These are phyloP conservation scores for Lentinus polychrous DNA, from an alignment of 1,284 basidiomycete genomes.

Conservation along the genomic window DNA sequence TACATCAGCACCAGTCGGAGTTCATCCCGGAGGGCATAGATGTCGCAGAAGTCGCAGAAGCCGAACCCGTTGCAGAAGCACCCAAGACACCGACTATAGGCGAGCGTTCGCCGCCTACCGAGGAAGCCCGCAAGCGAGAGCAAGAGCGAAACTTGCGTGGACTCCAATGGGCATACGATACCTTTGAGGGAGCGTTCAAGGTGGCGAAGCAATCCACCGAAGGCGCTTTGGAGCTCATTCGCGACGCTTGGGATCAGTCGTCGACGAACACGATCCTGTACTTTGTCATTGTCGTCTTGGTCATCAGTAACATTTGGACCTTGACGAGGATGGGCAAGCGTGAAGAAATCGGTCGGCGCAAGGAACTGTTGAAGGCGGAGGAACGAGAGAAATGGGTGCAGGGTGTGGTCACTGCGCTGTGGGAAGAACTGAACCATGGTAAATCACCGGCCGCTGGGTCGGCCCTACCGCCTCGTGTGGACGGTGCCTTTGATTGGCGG, in stretches of 20 bases:
- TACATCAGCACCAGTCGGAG: constrained; percentile 82
- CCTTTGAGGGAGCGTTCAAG: constrained; percentile 63
- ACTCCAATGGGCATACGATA: constrained; percentile 83
- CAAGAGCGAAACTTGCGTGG: constrained; percentile 62
- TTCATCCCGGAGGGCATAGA: constrained; percentile 83
- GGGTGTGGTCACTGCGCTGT: constrained; percentile 57
- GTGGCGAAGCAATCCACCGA: constrained; percentile 64
- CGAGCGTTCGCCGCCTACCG: constrained; percentile 16
- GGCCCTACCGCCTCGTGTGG: constrained; percentile 16
- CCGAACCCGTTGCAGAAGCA: constrained; percentile 18
- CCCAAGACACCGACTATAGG: constrained; percentile 10
- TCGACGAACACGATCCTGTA: constrained; percentile 64
- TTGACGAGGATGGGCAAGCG: constrained; percentile 47
- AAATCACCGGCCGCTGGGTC: constrained; percentile 18
- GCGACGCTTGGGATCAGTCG: constrained; percentile 69
- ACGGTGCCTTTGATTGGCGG: constrained; percentile 24
- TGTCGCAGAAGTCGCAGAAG: constrained; percentile 36
- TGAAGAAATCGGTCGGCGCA: constrained; percentile 47
- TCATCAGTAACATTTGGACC: constrained; percentile 76
- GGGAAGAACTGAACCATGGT: constrained; percentile 58
- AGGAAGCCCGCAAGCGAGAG: constrained; percentile 45
- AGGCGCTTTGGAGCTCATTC: constrained; percentile 67
- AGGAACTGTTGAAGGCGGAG: constrained; percentile 49
- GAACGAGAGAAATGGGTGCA: constrained; percentile 72
- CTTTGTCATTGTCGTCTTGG: constrained; percentile 63